Base-by-base conservation (phyloP, 495 filamentous ascomycete species). In the Daldinia concentrica region DNA sequence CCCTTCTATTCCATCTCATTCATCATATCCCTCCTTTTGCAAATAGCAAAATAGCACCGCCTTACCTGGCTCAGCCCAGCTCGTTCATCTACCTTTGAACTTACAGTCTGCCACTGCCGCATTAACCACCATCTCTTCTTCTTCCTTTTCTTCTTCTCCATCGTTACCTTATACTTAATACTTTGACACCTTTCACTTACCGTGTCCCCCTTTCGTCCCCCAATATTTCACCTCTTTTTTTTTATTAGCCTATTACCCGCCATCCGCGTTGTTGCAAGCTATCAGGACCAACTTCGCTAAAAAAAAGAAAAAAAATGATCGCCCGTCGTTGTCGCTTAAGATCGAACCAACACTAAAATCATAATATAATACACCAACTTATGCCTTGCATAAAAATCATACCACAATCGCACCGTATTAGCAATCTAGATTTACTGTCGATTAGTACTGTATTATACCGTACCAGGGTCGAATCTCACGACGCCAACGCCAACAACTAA, bases 221-320 rank as follows among this genome's bases (percentile, higher is more conserved):
- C 54, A n/a, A 54, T 30, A 24, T 36, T 9, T 22, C 30, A 6
- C 32, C 50, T 22, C 32, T 59, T 30, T 24, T 41, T 62, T 54
- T 69, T 64, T 15, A 65, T 73, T 64, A 66, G 61, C 61, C 65
- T 73, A 58, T 62, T 66, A 69, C 61, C 66, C 39, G 57, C 66
- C 65, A 54, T 68, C 50, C 34, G 56, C 60, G 62, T 69, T 64
- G 68, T 64, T 69, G 36, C 57, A 67, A 62, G 62, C 36, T 52
- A 54, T 34, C 41, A 56, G 19, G 65, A 65, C 50, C 55, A 58
- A 45, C 43, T 50, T 58, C 37, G 9, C 36, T 29, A 34, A 60
- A 64, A 64, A 64, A 14, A 0, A 30, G 3, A 6, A 43, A 24
- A 48, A 48, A 48, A 17, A 45, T 58, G 65, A 73, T 68, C 55